Evolutionary conservation across 148 eudicot species (phyloP).

Genomic region (Camellia granthamiana): DNA sequence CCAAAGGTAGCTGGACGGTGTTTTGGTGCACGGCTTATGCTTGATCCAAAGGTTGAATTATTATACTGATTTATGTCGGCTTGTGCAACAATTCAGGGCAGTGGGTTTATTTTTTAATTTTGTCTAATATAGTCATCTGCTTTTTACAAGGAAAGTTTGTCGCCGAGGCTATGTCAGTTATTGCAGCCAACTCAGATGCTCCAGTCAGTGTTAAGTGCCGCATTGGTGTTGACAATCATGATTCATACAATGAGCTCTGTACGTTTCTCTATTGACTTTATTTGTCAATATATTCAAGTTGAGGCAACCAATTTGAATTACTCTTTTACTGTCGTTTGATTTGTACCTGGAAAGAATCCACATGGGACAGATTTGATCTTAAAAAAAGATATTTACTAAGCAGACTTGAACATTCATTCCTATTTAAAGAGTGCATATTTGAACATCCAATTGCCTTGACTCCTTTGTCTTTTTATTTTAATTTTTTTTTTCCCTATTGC

Average conservation of each 20-base stretch:
- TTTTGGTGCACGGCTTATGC: constrained; percentile 92
- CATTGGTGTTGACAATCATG: constrained; percentile 92
- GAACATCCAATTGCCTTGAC: not conserved
- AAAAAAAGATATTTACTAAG: not conserved
- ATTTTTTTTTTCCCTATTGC: too few species aligned
- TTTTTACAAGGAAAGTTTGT: constrained; percentile 83
- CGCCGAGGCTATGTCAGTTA: constrained; percentile 94
- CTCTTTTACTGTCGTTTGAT: not conserved
- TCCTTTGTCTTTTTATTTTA: too few species aligned
- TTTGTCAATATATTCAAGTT: constrained; percentile 3
- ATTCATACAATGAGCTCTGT: constrained; percentile 95
- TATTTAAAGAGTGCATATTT: not conserved
- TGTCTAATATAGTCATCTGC: constrained; percentile 30
- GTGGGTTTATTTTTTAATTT: constrained; percentile 15
- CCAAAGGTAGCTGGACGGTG: constrained; percentile 96
- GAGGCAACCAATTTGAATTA: not conserved
- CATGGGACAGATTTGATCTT: not conserved
- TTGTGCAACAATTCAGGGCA: not conserved
- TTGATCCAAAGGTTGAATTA: constrained; percentile 82
- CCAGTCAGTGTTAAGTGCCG: constrained; percentile 97
- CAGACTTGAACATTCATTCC: not conserved
- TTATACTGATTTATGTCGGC: not conserved
- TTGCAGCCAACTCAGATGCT: constrained; percentile 84
- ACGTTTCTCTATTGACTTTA: constrained; percentile 26
- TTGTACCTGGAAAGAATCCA: not conserved